These are phyloP conservation scores for Dittrichia graveolens DNA, from an alignment of 129 eudicot species.

Conservation along the genomic window DNA sequence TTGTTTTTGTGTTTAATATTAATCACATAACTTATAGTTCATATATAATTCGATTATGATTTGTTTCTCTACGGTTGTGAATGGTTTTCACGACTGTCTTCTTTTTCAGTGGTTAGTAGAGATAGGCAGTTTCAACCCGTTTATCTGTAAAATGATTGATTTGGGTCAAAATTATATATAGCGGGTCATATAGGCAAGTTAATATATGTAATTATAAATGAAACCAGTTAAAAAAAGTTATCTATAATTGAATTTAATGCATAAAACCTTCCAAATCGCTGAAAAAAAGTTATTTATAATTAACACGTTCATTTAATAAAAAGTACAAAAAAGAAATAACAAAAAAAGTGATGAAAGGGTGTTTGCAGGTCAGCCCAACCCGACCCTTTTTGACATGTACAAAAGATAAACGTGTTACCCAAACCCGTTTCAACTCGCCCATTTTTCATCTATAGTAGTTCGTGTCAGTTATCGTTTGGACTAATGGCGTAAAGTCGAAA, in stretches of 20 bases:
- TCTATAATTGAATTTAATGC: too few species aligned
- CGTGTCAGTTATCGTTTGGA: too few species aligned
- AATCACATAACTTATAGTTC: slow-evolving; percentile 5
- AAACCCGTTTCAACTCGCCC: background rate
- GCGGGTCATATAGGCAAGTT: too few species aligned
- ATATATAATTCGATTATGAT: slow-evolving; percentile 7
- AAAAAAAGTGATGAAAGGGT: background rate
- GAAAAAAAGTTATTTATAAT: background rate
- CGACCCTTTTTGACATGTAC: too few species aligned
- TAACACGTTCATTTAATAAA: background rate
- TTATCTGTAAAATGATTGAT: background rate
- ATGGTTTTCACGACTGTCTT: slow-evolving; percentile 11
- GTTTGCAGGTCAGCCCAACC: background rate
- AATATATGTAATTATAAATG: too few species aligned
- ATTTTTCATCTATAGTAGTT: background rate
- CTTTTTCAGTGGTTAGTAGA: background rate
- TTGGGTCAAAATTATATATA: background rate
- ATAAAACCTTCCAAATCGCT: too few species aligned
- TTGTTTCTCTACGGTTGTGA: slow-evolving; percentile 34
- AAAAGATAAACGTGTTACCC: background rate
- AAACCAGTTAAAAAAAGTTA: too few species aligned
- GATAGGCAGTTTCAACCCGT: background rate
- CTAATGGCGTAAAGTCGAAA: too few species aligned
- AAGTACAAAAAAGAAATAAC: background rate
- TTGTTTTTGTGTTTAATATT: background rate